Evolutionary conservation across 2,329 filamentous ascomycete genomes (phyloP).

Genomic region (Sporothrix inflata): DNA sequence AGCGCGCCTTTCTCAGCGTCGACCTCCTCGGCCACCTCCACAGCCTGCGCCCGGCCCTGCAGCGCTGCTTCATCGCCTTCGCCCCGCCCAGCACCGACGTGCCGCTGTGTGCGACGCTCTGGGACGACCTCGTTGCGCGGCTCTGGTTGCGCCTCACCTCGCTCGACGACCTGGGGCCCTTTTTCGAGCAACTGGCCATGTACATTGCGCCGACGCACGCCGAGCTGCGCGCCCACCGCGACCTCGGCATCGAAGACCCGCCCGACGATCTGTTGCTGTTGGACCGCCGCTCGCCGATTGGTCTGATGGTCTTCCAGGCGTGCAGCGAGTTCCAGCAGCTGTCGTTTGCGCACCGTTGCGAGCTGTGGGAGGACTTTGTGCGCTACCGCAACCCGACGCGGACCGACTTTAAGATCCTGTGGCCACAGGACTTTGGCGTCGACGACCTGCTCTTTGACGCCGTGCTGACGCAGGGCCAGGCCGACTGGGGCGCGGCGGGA

Average conservation of each 20-base stretch:
- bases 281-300: conserved; percentile 76
- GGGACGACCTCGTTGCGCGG: conserved; percentile 79
- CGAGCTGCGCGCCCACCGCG: conserved; percentile 59
- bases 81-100: conserved; percentile 59
- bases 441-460: conserved; percentile 60
- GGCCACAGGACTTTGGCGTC: conserved; percentile 47
- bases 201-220: conserved; percentile 66
- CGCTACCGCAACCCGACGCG: conserved; percentile 78
- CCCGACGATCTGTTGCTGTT: conserved; percentile 61
- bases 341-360: conserved; percentile 76
- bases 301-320: conserved; percentile 75
- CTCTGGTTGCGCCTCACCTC: conserved; percentile 80
- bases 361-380: conserved; percentile 82
- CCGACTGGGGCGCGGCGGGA: conserved; percentile 49
- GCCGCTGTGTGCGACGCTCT: conserved; percentile 51
- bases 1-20: conserved; percentile 54
- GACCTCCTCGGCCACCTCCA: conserved; percentile 50
- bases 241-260: conserved; percentile 52
- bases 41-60: conserved; percentile 31
- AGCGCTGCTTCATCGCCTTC: conserved; percentile 27
- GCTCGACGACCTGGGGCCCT: conserved; percentile 71
- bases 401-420: conserved; percentile 62
- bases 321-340: conserved; percentile 79
- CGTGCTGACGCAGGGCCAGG: conserved; percentile 55
- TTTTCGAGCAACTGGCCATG: conserved; percentile 70